Evolutionary conservation across 2,329 filamentous ascomycete genomes (phyloP).

Genomic region (Elsinoe ampelina): DNA sequence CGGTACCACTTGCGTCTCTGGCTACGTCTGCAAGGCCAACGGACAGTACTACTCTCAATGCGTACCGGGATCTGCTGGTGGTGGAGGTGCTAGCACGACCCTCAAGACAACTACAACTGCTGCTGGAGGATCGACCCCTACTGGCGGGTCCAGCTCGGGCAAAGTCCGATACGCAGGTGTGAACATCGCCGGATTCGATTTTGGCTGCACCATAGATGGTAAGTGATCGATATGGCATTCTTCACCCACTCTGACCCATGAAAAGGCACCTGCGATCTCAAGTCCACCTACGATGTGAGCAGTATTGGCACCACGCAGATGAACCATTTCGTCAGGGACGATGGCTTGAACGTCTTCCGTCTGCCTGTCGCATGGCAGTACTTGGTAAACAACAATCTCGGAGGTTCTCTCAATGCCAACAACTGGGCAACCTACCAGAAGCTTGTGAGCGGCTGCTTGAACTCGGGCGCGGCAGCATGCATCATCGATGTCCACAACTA

Average conservation of each 20-base stretch:
- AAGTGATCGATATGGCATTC: no score
- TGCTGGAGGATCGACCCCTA: background rate
- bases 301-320: constrained; percentile 26
- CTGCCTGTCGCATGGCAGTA: constrained; percentile 37
- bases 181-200: constrained; percentile 28
- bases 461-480: constrained; percentile 17
- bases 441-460: constrained; percentile 16
- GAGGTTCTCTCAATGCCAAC: constrained; percentile 17
- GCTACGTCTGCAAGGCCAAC: constrained; percentile 22
- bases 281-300: constrained; percentile 26
- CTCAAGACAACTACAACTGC: constrained; percentile 6
- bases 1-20: constrained; percentile 24
- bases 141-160: constrained; percentile 14
- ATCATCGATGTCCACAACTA: constrained; percentile 26
- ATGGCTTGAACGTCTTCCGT: constrained; percentile 48
- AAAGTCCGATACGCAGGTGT: constrained; percentile 24
- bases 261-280: constrained; percentile 28
- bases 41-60: constrained; percentile 29
- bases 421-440: constrained; percentile 17
- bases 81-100: constrained; percentile 12
- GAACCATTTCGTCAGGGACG: constrained; percentile 46
- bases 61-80: constrained; percentile 15
- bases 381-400: constrained; percentile 18
- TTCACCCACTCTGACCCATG: no score
- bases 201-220: constrained; percentile 30